These are phyloP conservation scores for Neohortaea acidophila DNA, from an alignment of 495 filamentous ascomycete species.

Conservation along the genomic window DNA sequence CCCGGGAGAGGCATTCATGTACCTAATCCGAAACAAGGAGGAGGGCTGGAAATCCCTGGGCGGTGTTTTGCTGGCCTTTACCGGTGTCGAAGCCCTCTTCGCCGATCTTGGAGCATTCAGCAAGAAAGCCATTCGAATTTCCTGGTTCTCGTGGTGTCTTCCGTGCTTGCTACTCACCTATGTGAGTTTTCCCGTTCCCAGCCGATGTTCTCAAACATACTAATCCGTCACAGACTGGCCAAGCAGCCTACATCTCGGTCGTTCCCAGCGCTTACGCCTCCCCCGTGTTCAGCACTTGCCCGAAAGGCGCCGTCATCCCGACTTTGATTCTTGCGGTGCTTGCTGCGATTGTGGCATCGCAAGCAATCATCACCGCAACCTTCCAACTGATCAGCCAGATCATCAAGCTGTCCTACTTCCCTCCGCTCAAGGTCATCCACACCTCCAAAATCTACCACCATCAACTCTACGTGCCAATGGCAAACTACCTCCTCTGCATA, in stretches of 20 bases:
- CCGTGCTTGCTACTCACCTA: too few relatives aligned
- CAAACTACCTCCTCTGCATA: constrained; percentile 57
- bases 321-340: constrained; percentile 48
- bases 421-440: constrained; percentile 52
- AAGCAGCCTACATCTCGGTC: too few relatives aligned
- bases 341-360: constrained; percentile 55
- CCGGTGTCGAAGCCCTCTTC: constrained; percentile 60
- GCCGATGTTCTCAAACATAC: too few relatives aligned
- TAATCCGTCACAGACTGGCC: too few relatives aligned
- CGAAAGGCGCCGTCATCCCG: constrained; percentile 50
- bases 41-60: constrained; percentile 51
- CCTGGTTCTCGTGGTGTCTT: constrained; percentile 47
- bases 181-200: too few relatives aligned
- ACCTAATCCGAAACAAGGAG: constrained; percentile 25
- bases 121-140: constrained; percentile 45
- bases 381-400: constrained; percentile 54
- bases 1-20: constrained; percentile 14
- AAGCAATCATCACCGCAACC: constrained; percentile 58
- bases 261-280: too few relatives aligned
- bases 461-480: constrained; percentile 54
- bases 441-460: constrained; percentile 49
- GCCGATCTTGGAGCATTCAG: constrained; percentile 57
- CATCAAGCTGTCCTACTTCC: constrained; percentile 59
- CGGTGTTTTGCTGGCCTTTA: constrained; percentile 54
- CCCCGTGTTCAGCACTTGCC: constrained; percentile 52